Base-by-base conservation (phyloP, 1,139 yeast species). In the Nakaseomyces kungkrabaensis region DNA sequence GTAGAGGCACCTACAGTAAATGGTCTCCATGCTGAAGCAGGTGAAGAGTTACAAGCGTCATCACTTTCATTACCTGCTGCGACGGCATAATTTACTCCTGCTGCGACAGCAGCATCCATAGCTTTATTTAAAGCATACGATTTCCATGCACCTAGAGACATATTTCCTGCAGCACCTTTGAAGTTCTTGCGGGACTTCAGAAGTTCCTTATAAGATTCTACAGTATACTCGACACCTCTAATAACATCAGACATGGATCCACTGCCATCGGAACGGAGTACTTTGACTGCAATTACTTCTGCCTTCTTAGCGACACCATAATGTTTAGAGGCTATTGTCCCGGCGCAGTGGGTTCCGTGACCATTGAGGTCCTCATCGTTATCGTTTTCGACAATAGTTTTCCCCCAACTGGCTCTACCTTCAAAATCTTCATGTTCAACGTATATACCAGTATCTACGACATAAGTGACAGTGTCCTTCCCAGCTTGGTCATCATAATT, bases 321-420 rank as follows among this genome's bases (percentile, higher is more conserved):
- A 53, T 78, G 72, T 55, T 75, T 74, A n/a, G 92, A 83, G 40
- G 81, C 94, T 63, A 85, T 83, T 47, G 88, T 83, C 69, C 94
- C 95, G 17, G 94, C 92, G 75, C 90, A 84, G 66, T 85, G 95
- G 52, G 94, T 84, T 54, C 76, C 76, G 72, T 92, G 98, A 51
- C 98, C 98, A 67, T 90, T 90, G 51, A 95, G 96, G 68, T 92
- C 97, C 48, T 73, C 68, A 63, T 90, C 96, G 48, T 75, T 76
- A 65, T 90, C 96, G 58, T 88, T 92, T 45, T 70, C 64, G 51
- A 97, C 97, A 57, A 92, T 77, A 43, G 97, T 89, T 61, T 83
- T 79, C 61, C 97, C 97, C 97, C 97, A 90, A 46, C 61, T 65
- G 55, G 97, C 98, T 70, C 98, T 84, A 55, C 95, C 95, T 51